phyloP scores from a whole-genome alignment of 441 rosid genomes.

The Erodium moschatum region DNA sequence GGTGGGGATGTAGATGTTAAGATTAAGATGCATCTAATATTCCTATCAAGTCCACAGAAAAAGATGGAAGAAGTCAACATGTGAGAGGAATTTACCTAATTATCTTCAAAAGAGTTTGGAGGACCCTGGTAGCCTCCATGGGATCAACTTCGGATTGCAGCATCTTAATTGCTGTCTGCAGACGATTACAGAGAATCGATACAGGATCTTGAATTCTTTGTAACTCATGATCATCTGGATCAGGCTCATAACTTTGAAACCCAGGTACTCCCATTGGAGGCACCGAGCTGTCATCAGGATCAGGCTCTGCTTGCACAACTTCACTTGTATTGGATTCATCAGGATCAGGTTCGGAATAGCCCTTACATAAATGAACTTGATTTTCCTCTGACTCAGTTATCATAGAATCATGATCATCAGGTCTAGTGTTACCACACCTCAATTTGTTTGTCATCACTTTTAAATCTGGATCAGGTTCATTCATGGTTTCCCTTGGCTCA shows the following conservation, averaged over 20 bases:
- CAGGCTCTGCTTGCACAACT: constrained; percentile 26
- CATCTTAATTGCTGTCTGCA: constrained; percentile 55
- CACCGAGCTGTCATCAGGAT: constrained; percentile 29
- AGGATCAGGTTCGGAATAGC: constrained; percentile 27
- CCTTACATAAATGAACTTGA: constrained; percentile 20
- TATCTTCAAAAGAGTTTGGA: constrained; percentile 64
- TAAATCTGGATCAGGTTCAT: constrained; percentile 54
- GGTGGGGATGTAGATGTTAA: background rate
- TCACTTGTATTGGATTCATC: constrained; percentile 25
- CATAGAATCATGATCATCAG: constrained; percentile 18
- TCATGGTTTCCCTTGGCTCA: constrained; percentile 20
- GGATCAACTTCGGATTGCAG: constrained; percentile 47
- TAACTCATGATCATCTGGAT: constrained; percentile 70
- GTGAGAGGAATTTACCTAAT: constrained; percentile 40
- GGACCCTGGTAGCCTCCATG: constrained; percentile 34
- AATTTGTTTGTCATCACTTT: constrained; percentile 21
- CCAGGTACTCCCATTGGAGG: constrained; percentile 25
- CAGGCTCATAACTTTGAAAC: constrained; percentile 54
- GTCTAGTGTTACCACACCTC: constrained; percentile 21
- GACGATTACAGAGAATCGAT: constrained; percentile 42
- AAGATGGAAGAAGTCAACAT: background rate
- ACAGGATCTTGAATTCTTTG: constrained; percentile 76
- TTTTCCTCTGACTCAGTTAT: constrained; percentile 20
- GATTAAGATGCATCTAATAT: background rate
- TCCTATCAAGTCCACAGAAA: background rate